A percentile compares a stretch with the other conserved stretches of the same genome.
These are phyloP conservation scores for Rheum nobile DNA, from an alignment of 148 eudicot genomes.

Conservation along the genomic window DNA sequence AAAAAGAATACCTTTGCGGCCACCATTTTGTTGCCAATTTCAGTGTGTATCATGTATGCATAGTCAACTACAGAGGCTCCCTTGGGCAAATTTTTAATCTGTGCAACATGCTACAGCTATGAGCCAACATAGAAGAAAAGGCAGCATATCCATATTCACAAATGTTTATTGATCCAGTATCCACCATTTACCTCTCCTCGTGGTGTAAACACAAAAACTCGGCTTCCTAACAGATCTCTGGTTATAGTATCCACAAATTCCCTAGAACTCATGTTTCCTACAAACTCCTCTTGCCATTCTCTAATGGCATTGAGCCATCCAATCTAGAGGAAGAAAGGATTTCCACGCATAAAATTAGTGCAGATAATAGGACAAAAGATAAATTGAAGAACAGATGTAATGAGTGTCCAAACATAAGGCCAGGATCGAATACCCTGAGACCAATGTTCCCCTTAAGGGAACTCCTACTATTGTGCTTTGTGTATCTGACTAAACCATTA, in stretches of 20 bases:
- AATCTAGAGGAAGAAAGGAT: constrained; percentile 42
- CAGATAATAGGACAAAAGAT: constrained; percentile 1
- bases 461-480: constrained; percentile 32
- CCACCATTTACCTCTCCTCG: constrained; percentile 72
- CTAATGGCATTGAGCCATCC: constrained; percentile 98
- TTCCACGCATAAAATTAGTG: constrained; percentile 16
- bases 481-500: constrained; percentile 49
- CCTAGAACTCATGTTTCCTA: constrained; percentile 98
- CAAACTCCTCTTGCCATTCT: constrained; percentile 99
- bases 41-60: constrained; percentile 98
- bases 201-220: constrained; percentile 94
- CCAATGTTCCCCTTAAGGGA: constrained; percentile 60
- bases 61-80: constrained; percentile 96
- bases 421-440: constrained; percentile 52
- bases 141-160: not conserved
- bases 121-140: constrained; percentile 2
- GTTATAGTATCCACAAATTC: constrained; percentile 95
- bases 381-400: not conserved
- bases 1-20: constrained; percentile 73
- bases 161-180: not conserved
- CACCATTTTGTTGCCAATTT: constrained; percentile 93
- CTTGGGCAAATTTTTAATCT: constrained; percentile 90
- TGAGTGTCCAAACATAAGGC: not conserved
- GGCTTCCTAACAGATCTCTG: constrained; percentile 89
- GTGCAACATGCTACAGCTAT: constrained; percentile 7